Conservation (phyloP, 176 grass and related monocot genomes). For the Luzula sylvatica region DNA sequence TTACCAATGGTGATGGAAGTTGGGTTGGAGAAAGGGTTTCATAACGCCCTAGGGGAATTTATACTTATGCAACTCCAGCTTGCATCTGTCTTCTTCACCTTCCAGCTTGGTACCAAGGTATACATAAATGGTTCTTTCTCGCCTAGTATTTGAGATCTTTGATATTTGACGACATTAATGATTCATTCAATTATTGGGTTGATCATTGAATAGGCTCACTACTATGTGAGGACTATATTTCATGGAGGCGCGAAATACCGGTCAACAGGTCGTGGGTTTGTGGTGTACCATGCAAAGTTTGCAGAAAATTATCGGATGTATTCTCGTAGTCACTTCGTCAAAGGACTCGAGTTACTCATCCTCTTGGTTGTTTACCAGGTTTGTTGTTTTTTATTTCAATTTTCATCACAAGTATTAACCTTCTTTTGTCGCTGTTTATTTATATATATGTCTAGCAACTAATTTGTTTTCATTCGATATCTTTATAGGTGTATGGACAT, state of each 20-base stretch:
- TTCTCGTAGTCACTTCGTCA: conserved; percentile 93
- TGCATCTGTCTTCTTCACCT: conserved; percentile 88
- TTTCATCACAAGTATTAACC: not conserved
- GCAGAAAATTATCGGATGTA: conserved; percentile 92
- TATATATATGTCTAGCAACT: too few species aligned
- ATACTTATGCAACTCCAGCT: conserved; percentile 95
- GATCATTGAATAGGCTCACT: conserved; percentile 36
- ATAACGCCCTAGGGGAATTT: conserved; percentile 80
- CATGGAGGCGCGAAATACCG: conserved; percentile 87
- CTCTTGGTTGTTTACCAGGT: conserved; percentile 67
- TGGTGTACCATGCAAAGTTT: conserved; percentile 79
- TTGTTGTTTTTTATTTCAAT: not conserved
- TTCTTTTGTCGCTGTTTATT: too few species aligned
- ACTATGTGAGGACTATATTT: conserved; percentile 83
- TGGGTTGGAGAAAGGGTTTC: conserved; percentile 91
- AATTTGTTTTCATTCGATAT: conserved; percentile 44
- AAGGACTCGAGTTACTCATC: conserved; percentile 76
- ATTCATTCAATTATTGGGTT: not conserved
- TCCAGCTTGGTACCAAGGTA: conserved; percentile 86
- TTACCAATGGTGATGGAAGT: conserved; percentile 95
- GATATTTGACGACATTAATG: too few species aligned
- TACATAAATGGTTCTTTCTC: not conserved
- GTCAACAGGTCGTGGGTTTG: conserved; percentile 73
- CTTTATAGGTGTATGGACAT: conserved; percentile 53
- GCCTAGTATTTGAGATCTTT: not conserved